Evolutionary conservation across 345 rosid species (phyloP).

Genomic region (Populus davidiana): DNA sequence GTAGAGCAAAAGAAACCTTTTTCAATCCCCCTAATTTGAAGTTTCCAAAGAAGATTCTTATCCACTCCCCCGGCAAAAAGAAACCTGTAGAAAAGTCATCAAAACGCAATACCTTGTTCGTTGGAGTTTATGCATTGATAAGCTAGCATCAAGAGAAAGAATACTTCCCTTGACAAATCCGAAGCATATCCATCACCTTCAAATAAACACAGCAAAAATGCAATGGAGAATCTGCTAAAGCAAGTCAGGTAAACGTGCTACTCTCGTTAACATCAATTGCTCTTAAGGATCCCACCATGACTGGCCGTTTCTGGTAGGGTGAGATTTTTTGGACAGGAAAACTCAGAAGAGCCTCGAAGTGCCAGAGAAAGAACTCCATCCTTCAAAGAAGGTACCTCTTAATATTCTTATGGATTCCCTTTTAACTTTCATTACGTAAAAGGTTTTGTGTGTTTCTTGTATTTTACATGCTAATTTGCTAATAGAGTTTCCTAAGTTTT

Average conservation of each 20-base stretch:
- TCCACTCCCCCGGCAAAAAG: background rate
- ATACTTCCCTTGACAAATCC: conserved; percentile 33
- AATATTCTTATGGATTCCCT: background rate
- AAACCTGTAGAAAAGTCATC: background rate
- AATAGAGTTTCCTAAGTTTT: background rate
- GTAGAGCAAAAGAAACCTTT: background rate
- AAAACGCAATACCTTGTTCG: background rate
- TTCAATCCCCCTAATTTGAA: background rate
- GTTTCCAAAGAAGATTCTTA: background rate
- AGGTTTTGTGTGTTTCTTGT: background rate
- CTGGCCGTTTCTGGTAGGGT: conserved; percentile 26
- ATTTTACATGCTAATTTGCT: background rate
- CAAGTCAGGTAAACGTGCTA: conserved; percentile 27
- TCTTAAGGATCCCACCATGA: background rate
- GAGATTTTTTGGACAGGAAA: conserved; percentile 29
- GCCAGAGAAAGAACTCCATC: conserved; percentile 26
- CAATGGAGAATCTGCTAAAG: conserved; percentile 40
- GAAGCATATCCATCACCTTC: conserved; percentile 38
- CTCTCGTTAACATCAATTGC: background rate
- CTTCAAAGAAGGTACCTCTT: conserved; percentile 38
- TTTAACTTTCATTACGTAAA: background rate
- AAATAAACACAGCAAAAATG: conserved; percentile 22
- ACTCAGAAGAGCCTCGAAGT: conserved; percentile 21
- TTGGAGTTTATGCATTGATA: background rate
- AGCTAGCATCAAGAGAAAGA: conserved; percentile 3